A percentile compares a stretch with the other conserved stretches of the same genome.
These are phyloP conservation scores for Solanum tarijense DNA, from an alignment of 257 asterid genomes.

Conservation along the genomic window DNA sequence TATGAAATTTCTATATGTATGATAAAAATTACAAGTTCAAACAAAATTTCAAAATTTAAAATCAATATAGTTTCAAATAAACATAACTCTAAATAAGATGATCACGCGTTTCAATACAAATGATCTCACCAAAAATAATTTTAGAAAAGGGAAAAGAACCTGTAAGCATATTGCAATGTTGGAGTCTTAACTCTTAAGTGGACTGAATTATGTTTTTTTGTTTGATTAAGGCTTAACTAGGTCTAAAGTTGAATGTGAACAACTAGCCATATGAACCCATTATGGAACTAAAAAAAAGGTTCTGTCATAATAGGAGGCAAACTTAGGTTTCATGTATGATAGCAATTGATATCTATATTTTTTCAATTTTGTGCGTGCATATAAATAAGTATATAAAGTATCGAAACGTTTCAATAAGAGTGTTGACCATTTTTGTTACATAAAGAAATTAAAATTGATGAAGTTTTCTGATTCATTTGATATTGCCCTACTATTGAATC, in stretches of 20 bases:
- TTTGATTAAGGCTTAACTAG: not conserved
- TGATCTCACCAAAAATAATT: not conserved
- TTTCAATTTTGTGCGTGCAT: accelerated
- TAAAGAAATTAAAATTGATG: not conserved
- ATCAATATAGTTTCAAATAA: not conserved
- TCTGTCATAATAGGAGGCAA: not conserved
- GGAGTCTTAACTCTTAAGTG: not conserved
- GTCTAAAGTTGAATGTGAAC: not conserved
- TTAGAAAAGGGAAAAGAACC: not conserved
- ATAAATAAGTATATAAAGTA: too few relatives aligned
- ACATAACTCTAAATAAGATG: not conserved
- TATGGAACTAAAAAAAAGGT: not conserved
- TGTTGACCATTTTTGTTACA: not conserved
- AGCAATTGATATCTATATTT: not conserved
- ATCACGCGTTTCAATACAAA: not conserved
- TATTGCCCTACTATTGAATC: not conserved
- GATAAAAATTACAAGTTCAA: accelerated
- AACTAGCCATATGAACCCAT: not conserved
- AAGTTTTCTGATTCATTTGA: not conserved
- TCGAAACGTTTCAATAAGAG: not conserved
- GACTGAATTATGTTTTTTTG: not conserved
- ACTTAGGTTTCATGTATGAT: not conserved
- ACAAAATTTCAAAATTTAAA: not conserved
- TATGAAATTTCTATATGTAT: too few relatives aligned
- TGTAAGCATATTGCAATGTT: not conserved